Evolutionary conservation across 306 rosid species (phyloP), one percentile per base, ranked within the genome.

Genomic region (Cyamopsis tetragonoloba): DNA sequence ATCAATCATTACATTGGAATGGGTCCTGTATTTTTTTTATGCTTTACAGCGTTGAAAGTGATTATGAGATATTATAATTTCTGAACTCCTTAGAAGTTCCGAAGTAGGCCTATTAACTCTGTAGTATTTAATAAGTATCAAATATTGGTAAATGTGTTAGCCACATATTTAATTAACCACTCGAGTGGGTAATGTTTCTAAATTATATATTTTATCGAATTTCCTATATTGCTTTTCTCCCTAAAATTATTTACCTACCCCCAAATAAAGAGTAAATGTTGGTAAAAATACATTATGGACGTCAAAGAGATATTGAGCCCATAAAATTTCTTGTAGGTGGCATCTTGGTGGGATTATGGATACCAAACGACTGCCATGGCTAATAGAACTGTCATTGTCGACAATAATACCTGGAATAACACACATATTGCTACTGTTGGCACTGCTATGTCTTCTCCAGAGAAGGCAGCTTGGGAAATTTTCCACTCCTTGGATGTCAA

Each of bases 331-430:
- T 77, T 80, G 56, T 72, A 95, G 99, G 99, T 95, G 82, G 99
- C 99, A 4, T 95, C 99, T 56, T 95, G 99, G 99, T 95, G 99
- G 99, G 99, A 95, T 62, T 95, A 95, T 74, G 99, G 99, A 38
- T 95, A 95, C 77, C 99, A 95, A 85, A 95, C 99, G 51, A 95
- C 99, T 73, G 99, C 99, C 53, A 95, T 95, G 99, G 99, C 99
- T 62, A 95, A 95, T 62, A 96, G 99, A 24, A 95, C 99, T 27
- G 99, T 95, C 80, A 95, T 95, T 63, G 99, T 95, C 59, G 99
- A 95, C 86, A 95, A 95, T 62, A 95, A 95, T 71, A 95, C 99
- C 61, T 95, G 99, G 99, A 95, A 95, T 83, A 95, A 95, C 87
- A 95, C 99, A 10, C 99, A 95, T 79, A 95, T 95, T 76, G 99